Evolutionary conservation across 768 basidiomycete species (phyloP).

Genomic region (Agrocybe pediades): DNA sequence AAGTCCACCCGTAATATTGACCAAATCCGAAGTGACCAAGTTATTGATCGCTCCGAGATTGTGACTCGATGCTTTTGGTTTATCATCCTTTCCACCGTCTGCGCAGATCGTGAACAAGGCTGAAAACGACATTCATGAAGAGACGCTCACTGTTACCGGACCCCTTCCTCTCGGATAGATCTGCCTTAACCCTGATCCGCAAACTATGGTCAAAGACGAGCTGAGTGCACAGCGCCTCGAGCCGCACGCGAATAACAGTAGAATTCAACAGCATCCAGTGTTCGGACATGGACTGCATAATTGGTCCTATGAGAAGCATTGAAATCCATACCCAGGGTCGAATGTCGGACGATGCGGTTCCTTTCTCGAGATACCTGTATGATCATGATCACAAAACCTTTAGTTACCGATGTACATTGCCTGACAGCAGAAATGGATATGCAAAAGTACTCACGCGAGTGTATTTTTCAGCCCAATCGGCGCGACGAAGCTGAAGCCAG

Average conservation of each 20-base stretch:
- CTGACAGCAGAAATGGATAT: not conserved
- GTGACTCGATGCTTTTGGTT: conserved; percentile 22
- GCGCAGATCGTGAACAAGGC: too few species aligned
- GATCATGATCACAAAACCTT: too few species aligned
- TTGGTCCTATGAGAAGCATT: conserved; percentile 48
- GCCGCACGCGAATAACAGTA: conserved; percentile 39
- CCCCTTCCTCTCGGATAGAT: conserved; percentile 29
- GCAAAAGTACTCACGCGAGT: not conserved
- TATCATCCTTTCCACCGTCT: conserved; percentile 21
- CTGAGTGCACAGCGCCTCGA: conserved; percentile 45
- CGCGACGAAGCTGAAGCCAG: conserved; percentile 29
- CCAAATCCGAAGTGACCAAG: conserved; percentile 65
- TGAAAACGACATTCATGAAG: too few species aligned
- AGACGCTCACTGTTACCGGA: not conserved
- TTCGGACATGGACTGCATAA: conserved; percentile 40
- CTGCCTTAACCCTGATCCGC: conserved; percentile 62
- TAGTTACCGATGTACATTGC: not conserved
- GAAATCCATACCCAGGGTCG: conserved; percentile 45
- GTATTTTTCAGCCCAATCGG: conserved; percentile 31
- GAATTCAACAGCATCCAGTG: conserved; percentile 57
- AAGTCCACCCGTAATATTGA: conserved; percentile 34
- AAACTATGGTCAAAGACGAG: conserved; percentile 50
- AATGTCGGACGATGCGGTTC: conserved; percentile 45
- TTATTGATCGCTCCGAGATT: conserved; percentile 80
- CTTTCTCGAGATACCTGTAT: conserved; percentile 55